Evolutionary conservation across 2,329 filamentous ascomycete species (phyloP), one percentile per base, ranked within the genome.

Genomic region (Bertia moriformis): DNA sequence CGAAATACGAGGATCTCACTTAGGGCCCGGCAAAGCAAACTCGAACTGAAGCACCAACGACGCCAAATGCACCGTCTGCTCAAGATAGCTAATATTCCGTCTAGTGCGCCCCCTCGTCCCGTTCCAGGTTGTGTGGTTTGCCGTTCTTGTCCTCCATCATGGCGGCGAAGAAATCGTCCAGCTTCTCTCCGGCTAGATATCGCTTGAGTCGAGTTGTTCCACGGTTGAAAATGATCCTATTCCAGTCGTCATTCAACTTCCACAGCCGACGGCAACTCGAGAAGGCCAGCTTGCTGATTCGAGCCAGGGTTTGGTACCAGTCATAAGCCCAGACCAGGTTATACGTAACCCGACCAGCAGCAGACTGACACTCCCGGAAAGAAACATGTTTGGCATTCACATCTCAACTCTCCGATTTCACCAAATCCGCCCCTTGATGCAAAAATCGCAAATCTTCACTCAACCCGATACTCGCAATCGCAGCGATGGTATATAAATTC

Each of bases 121-220:
- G 71, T 42, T 73, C 67, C 1, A 76, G 60, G 24, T 61, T 52
- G 22, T 56, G 53, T 1, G 60, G 51, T 3, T 51, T 50, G n/a
- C 54, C 62, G 14, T 59, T 54, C 39, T 57, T 62, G 37, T 63
- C 57, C 7, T 64, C 65, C 65, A 76, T 70, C 4, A 76, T 49
- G 1, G 61, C 59, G 38, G 65, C 57, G 56, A 77, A 74, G 52
- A 77, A 74, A 46, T 77, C 72, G 33, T 71, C 64, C 0, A 74
- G 58, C 43, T 66, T 67, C 50, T 76, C 71, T 17, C 71, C 70
- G 1, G 53, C 54, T 17, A 61, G 49, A 44, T 70, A 67, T 3
- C 65, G 54, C 41, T 59, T 46, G 14, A 69, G 48, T 1, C 67
- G 58, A 27, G 62, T 48, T 1, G 53, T 59, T 0, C 65, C 57